phyloP scores from a whole-genome alignment of 129 eudicot genomes.

The carrot (Daucus carota) region DH1_v3.0 NC_030386.2:22860001-22860500 shows the following conservation, averaged over 20 bases:
- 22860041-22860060: background rate
- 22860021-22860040: background rate
- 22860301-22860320: background rate
- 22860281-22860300: background rate
- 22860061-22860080: background rate
- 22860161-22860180: too few species aligned
- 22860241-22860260: background rate
- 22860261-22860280: background rate
- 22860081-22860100: background rate
- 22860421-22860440: background rate
- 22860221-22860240: background rate
- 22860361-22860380: slow-evolving; percentile 93
- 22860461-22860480: background rate
- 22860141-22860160: background rate
- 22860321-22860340: slow-evolving; percentile 84
- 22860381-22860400: slow-evolving; percentile 89
- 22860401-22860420: slow-evolving; percentile 20
- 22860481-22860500: too few species aligned
- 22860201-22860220: background rate
- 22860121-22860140: background rate
- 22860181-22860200: background rate
- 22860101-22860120: background rate
- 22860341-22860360: slow-evolving; percentile 95
- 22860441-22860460: background rate
- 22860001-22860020: background rate